A percentile compares a stretch with the other conserved stretches of the same genome.
Conservation (phyloP, 2,329 filamentous ascomycete species). For the Colletotrichum somersetense region DNA sequence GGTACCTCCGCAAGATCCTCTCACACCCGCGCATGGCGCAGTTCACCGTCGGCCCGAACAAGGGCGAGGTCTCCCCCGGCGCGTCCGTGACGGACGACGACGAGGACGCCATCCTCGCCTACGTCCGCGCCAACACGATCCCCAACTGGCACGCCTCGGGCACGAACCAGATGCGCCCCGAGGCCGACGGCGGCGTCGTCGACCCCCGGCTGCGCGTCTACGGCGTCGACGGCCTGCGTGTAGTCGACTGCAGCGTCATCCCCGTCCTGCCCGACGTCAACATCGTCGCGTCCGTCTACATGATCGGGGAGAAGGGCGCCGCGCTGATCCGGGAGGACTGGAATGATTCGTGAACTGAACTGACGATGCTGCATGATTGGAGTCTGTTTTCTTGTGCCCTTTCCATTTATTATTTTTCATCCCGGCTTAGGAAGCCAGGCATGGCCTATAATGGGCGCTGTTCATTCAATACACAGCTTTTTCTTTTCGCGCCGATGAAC, state of each 20-base stretch:
- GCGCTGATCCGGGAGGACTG: conserved; percentile 48
- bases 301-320: conserved; percentile 51
- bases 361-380: not conserved
- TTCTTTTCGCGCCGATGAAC: too few relatives aligned
- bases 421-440: not conserved
- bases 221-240: conserved; percentile 65
- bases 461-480: not conserved
- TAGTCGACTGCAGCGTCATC: conserved; percentile 61
- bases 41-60: conserved; percentile 45
- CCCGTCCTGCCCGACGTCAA: conserved; percentile 57
- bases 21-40: conserved; percentile 45
- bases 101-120: conserved; percentile 47
- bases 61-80: conserved; percentile 46
- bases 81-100: conserved; percentile 43
- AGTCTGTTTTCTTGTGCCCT: too few relatives aligned
- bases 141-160: conserved; percentile 60
- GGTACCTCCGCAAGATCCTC: conserved; percentile 49
- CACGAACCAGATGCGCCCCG: conserved; percentile 64
- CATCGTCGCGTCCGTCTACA: conserved; percentile 42
- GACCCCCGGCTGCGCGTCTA: conserved; percentile 59
- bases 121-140: conserved; percentile 47
- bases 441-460: not conserved
- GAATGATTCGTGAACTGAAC: conserved; percentile 19
- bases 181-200: conserved; percentile 42
- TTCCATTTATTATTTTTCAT: too few relatives aligned